Conservation (phyloP, 1,284 basidiomycete genomes). For the Marasmius sp. region DNA sequence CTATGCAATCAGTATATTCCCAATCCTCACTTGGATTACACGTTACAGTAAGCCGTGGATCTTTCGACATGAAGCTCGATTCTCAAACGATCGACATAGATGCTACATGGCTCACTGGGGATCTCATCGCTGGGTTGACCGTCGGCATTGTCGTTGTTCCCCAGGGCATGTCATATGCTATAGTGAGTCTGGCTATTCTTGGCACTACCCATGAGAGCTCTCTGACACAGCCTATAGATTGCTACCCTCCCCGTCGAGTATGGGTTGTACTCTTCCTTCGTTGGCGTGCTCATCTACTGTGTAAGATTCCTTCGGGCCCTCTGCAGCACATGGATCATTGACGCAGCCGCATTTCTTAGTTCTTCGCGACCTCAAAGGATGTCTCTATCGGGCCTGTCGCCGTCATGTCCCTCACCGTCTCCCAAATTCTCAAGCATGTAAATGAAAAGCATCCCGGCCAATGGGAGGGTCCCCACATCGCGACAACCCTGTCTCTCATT, state of each 20-base stretch:
- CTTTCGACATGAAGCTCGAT: neutral
- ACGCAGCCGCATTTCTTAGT: constrained; percentile 37
- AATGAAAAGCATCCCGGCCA: constrained; percentile 47
- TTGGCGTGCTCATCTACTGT: constrained; percentile 82
- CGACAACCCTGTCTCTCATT: constrained; percentile 83
- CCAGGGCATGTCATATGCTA: constrained; percentile 83
- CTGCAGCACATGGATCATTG: neutral
- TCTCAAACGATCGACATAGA: constrained; percentile 39
- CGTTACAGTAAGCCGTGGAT: constrained; percentile 68
- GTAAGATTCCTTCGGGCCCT: constrained; percentile 39
- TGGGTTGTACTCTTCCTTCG: constrained; percentile 94
- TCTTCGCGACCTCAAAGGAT: constrained; percentile 94
- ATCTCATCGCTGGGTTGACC: constrained; percentile 87
- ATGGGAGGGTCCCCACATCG: constrained; percentile 76
- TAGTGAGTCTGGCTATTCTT: constrained; percentile 37
- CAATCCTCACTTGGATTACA: constrained; percentile 80
- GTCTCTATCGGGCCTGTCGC: constrained; percentile 96
- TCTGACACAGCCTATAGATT: constrained; percentile 48
- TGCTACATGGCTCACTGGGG: constrained; percentile 72
- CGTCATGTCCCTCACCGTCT: constrained; percentile 94
- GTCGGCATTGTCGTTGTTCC: constrained; percentile 92
- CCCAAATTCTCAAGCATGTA: constrained; percentile 77
- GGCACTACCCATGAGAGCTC: neutral
- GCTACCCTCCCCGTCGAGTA: constrained; percentile 86
- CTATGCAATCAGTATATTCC: constrained; percentile 77